A percentile compares a stretch with the other conserved stretches of the same genome.
These are phyloP conservation scores for Medicago truncatula DNA, from an alignment of 306 rosid species.

Conservation along the genomic window MtrunA17r5.0-ANR NC_053046.1:17661501-17662000, in stretches of 20 bases:
- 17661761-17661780: neutral
- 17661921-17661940: neutral
- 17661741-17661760: neutral
- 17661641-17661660: no score
- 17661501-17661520: no score
- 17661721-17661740: no score
- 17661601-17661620: no score
- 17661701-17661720: no score
- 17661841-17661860: slow-evolving; percentile 18
- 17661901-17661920: slow-evolving; percentile 13
- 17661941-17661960: slow-evolving; percentile 32
- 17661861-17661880: slow-evolving; percentile 33
- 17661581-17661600: no score
- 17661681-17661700: no score
- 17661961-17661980: slow-evolving; percentile 28
- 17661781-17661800: neutral
- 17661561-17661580: no score
- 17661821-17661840: slow-evolving; percentile 14
- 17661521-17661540: no score
- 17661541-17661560: no score
- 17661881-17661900: neutral
- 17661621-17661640: no score
- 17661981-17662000: slow-evolving; percentile 11
- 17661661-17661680: no score
- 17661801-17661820: neutral